Conservation (phyloP, 2,329 filamentous ascomycete species). For the Venturia oleaginea region DNA sequence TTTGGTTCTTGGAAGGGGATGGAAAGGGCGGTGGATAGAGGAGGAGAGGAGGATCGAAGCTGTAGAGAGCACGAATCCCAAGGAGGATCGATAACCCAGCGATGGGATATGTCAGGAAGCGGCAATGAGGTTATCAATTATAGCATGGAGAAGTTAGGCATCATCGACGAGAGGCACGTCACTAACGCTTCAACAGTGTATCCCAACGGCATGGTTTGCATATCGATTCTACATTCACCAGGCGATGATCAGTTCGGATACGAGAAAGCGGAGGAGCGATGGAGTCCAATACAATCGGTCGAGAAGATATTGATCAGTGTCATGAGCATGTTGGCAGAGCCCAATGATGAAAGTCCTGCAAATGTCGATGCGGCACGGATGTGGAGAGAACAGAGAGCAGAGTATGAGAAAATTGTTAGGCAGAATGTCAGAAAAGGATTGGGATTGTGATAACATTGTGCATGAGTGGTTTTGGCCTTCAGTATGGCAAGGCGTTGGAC, state of each 20-base stretch:
- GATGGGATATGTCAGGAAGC: neutral
- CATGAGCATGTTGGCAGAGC: slow-evolving; percentile 97
- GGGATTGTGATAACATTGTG: slow-evolving; percentile 5
- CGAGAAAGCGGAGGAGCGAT: slow-evolving; percentile 89
- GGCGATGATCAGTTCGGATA: slow-evolving; percentile 98
- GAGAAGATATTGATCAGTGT: slow-evolving; percentile 96
- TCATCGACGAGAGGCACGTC: slow-evolving; percentile 7
- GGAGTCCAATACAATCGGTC: slow-evolving; percentile 93
- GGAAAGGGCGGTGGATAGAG: neutral
- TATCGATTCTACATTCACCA: slow-evolving; percentile 93
- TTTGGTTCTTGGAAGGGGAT: neutral
- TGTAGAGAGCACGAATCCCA: too few species aligned
- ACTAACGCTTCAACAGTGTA: slow-evolving; percentile 54
- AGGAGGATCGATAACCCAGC: neutral
- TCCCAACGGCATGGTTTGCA: slow-evolving; percentile 84
- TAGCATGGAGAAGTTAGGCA: neutral
- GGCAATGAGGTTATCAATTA: neutral
- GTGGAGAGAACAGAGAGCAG: slow-evolving; percentile 76
- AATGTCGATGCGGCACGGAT: slow-evolving; percentile 95
- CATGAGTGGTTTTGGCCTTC: neutral
- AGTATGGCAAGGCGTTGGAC: neutral
- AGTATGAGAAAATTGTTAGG: slow-evolving; percentile 81
- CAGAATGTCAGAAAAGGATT: slow-evolving; percentile 63
- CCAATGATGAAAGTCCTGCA: slow-evolving; percentile 92
- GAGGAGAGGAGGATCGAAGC: neutral